phyloP scores from a whole-genome alignment of 768 basidiomycete species.

The Termitomyces sp. region DNA sequence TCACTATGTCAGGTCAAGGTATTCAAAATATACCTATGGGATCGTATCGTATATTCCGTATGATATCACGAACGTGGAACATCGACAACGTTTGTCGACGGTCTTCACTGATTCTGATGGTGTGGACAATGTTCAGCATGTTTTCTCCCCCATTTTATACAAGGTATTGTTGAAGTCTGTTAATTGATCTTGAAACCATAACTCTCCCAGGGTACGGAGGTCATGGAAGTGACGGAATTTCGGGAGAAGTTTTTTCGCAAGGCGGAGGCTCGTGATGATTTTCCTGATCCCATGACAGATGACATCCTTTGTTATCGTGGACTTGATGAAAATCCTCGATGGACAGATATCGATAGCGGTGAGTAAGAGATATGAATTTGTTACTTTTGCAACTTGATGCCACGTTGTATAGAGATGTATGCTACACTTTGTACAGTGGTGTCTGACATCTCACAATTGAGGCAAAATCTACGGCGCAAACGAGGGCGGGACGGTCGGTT shows the following conservation, averaged over 20 bases:
- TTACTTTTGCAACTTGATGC: background rate
- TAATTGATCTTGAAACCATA: background rate
- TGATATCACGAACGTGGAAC: conserved; percentile 12
- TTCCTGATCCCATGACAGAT: conserved; percentile 1
- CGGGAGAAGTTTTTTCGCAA: conserved; percentile 3
- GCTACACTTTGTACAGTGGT: conserved; percentile 6
- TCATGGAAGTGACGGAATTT: conserved; percentile 11
- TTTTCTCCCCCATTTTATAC: conserved; percentile 4
- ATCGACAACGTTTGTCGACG: conserved; percentile 3
- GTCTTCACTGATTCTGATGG: conserved; percentile 6
- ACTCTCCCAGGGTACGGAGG: conserved; percentile 1
- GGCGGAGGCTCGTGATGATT: background rate
- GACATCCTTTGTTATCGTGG: conserved; percentile 11
- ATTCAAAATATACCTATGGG: conserved; percentile 35
- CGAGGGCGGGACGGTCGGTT: background rate
- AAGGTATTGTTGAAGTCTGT: conserved; percentile 1
- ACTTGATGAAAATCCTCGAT: conserved; percentile 4
- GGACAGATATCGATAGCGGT: conserved; percentile 12
- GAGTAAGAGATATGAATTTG: background rate
- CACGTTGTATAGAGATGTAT: conserved; percentile 6
- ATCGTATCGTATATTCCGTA: conserved; percentile 7
- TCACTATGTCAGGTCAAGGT: conserved; percentile 31
- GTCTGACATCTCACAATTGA: conserved; percentile 7
- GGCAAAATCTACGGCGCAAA: background rate
- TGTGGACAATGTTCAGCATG: background rate